phyloP scores from a whole-genome alignment of 306 rosid genomes.

The Calophaca sinica region DNA sequence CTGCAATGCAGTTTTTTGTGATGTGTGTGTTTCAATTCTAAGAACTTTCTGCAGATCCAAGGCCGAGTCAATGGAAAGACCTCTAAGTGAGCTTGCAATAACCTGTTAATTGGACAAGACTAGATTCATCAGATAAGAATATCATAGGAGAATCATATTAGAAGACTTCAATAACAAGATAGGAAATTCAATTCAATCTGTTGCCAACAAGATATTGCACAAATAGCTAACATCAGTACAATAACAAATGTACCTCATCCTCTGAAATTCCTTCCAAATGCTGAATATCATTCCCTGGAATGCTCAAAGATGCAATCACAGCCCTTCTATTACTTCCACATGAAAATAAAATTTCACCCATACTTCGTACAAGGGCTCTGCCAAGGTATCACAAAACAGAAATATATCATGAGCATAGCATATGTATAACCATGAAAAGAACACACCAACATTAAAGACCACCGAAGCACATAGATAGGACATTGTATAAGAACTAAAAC shows the following conservation, averaged over 20 bases:
- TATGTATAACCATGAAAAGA: slow-evolving; percentile 36
- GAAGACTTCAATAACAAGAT: slow-evolving; percentile 34
- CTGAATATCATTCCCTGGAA: slow-evolving; percentile 52
- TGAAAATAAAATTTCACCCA: slow-evolving; percentile 85
- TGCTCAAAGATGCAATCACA: slow-evolving; percentile 78
- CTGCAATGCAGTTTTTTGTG: slow-evolving; percentile 69
- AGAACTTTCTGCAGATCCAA: slow-evolving; percentile 76
- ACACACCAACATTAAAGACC: slow-evolving; percentile 38
- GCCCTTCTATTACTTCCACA: slow-evolving; percentile 81
- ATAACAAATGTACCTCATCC: slow-evolving; percentile 66
- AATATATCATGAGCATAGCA: slow-evolving; percentile 35
- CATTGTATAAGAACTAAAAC: slow-evolving; percentile 1
- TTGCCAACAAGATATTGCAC: slow-evolving; percentile 31
- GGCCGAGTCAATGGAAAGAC: slow-evolving; percentile 83
- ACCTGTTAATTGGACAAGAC: slow-evolving; percentile 55
- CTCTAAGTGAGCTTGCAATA: slow-evolving; percentile 72
- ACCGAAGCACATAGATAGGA: slow-evolving; percentile 5
- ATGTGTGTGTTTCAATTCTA: slow-evolving; percentile 72
- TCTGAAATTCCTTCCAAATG: slow-evolving; percentile 57
- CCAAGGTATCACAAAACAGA: slow-evolving; percentile 43
- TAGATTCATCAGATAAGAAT: slow-evolving; percentile 33
- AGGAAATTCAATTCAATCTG: slow-evolving; percentile 42
- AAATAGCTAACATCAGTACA: slow-evolving; percentile 30
- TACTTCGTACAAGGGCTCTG: slow-evolving; percentile 90
- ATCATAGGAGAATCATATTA: slow-evolving; percentile 10